Conservation (phyloP, 1,284 basidiomycete genomes). For the Moesziomyces sp. region DNA sequence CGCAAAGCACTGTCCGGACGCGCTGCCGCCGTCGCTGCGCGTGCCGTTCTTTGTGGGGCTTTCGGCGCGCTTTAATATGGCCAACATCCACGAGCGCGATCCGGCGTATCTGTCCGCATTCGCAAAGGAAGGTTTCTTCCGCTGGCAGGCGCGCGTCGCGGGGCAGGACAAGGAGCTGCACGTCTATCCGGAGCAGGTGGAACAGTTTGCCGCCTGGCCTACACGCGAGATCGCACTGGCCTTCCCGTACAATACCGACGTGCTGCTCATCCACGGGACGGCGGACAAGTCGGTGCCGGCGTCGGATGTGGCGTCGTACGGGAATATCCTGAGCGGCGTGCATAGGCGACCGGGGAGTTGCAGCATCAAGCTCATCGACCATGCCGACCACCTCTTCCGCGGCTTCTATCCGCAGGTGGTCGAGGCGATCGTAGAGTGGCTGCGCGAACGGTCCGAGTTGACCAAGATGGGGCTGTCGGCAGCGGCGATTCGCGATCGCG, state of each 20-base stretch:
- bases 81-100: slow-evolving; percentile 51
- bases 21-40: slow-evolving; percentile 13
- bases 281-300: slow-evolving; percentile 53
- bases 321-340: slow-evolving; percentile 39
- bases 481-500: slow-evolving; percentile 31
- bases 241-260: slow-evolving; percentile 52
- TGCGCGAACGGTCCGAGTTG: slow-evolving; percentile 22
- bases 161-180: slow-evolving; percentile 45
- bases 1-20: slow-evolving; percentile 38
- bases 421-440: slow-evolving; percentile 44
- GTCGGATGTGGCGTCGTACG: slow-evolving; percentile 40
- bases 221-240: slow-evolving; percentile 34
- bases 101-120: slow-evolving; percentile 40
- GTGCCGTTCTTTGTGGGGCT: slow-evolving; percentile 72
- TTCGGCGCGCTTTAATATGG: slow-evolving; percentile 51
- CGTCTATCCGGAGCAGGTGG: slow-evolving; percentile 48
- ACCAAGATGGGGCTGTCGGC: slow-evolving; percentile 39
- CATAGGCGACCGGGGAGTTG: slow-evolving; percentile 36
- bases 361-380: slow-evolving; percentile 46
- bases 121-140: slow-evolving; percentile 47
- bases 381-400: slow-evolving; percentile 54
- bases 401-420: slow-evolving; percentile 56
- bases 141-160: slow-evolving; percentile 53
- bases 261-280: slow-evolving; percentile 52
- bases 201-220: slow-evolving; percentile 48